Evolutionary conservation across 2,329 filamentous ascomycete species (phyloP).

Genomic region (Ophiostoma himal-ulmi): DNA sequence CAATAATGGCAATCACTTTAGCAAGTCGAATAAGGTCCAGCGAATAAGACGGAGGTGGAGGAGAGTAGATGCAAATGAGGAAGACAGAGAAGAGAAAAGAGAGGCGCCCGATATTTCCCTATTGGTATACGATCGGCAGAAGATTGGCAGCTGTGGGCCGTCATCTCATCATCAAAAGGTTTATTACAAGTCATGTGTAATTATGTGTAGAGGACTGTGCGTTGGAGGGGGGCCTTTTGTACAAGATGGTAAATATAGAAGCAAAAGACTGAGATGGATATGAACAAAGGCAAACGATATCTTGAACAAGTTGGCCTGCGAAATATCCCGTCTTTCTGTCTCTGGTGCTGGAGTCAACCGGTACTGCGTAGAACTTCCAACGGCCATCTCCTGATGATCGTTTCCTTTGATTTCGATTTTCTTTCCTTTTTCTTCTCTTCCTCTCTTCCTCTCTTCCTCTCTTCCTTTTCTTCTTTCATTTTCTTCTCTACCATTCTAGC

Average conservation of each 20-base stretch:
- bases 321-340: background rate
- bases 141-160: constrained; percentile 1
- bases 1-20: constrained; percentile 7
- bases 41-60: background rate
- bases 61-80: background rate
- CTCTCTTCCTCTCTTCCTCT: background rate
- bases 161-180: background rate
- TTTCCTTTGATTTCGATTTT: background rate
- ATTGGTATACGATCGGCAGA: background rate
- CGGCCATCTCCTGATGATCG: background rate
- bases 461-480: constrained; percentile 1
- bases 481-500: background rate
- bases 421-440: background rate
- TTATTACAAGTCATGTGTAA: constrained; percentile 4
- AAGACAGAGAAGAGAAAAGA: background rate
- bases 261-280: background rate
- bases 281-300: background rate
- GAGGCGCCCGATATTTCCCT: constrained; percentile 9
- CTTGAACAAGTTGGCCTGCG: background rate
- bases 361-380: background rate
- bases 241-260: background rate
- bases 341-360: background rate
- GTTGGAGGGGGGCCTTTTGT: background rate
- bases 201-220: background rate
- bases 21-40: constrained; percentile 2